Evolutionary conservation across 139 green algal genomes (phyloP).

Genomic region (Chlorella sorokiniana): DNA sequence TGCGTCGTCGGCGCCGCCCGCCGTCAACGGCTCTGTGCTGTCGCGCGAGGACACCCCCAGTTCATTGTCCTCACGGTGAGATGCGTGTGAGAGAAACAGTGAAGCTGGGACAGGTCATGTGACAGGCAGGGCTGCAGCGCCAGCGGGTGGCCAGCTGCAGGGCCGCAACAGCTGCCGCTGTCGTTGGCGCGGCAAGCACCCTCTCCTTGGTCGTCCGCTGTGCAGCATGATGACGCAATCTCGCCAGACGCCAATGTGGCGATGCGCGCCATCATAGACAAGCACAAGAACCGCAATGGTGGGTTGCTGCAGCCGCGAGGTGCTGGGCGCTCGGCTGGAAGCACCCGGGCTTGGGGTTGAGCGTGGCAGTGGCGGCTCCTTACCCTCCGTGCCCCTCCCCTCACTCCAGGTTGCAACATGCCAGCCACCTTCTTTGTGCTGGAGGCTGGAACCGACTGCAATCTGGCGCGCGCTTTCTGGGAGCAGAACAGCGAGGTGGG

Average conservation of each 20-base stretch:
- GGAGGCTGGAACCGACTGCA: conserved; percentile 24
- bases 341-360: background rate
- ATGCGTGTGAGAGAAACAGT: background rate
- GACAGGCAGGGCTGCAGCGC: background rate
- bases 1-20: conserved; percentile 18
- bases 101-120: background rate
- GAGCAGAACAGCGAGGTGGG: conserved; percentile 40
- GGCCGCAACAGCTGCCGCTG: background rate
- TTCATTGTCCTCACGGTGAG: conserved; percentile 16
- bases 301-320: conserved; percentile 11
- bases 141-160: background rate
- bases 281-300: conserved; percentile 42
- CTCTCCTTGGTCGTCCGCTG: conserved; percentile 11
- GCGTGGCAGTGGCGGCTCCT: background rate
- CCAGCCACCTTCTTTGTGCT: conserved; percentile 40
- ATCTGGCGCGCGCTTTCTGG: conserved; percentile 23
- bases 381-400: background rate
- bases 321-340: background rate
- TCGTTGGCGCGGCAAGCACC: no score
- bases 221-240: conserved; percentile 42
- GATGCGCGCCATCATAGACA: conserved; percentile 28
- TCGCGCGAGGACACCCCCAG: conserved; percentile 3
- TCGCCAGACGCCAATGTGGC: background rate
- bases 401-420: conserved; percentile 12
- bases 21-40: background rate